Base-by-base conservation (phyloP, 371 early-diverging fungal genomes). In the Mucor saturninus region DNA sequence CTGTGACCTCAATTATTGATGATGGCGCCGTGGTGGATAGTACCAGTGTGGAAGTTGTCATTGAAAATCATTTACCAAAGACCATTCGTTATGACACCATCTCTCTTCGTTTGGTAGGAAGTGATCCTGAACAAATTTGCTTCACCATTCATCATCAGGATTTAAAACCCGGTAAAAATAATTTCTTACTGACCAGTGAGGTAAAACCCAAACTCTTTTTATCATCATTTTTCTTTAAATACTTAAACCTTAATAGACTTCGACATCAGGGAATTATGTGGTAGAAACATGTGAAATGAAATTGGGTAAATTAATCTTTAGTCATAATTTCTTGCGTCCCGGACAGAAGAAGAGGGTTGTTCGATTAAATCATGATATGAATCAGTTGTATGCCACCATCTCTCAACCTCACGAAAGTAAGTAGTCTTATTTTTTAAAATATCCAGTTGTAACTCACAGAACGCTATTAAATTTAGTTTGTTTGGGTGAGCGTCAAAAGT, bases 131-230 rank as follows among this genome's bases (percentile, higher is more conserved):
- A 43, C 79, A 85, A 61, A 71, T 88, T 15, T 69, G 75, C 64
- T 88, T 83, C 54, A 61, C 61, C 5, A 61, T 70, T 32, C 32
- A 59, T 15, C 64, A 83, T 32, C 76, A 84, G 50, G 69, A 71
- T 8, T 57, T 93, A 30, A 60, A 76, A n/a, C 85, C 90, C n/a
- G 93, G 92, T 14, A 75, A 77, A 46, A 91, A 89, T 61, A 72
- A 76, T 0, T 76, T 88, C 59, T 73, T 82, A 10, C 74, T 91
- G 4, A 79, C 80, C 10, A 87, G 91, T 54, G 83, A 86, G 67
- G 91, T 90, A 43, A 43, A n/a, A 14, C 21, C 21, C 21, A 21
- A 21, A 1, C 21, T 21, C 21, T 21, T 21, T 21, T 21, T 21
- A 21, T 21, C 21, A 21, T 21, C 21, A 21, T 21, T 21, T 21